These are phyloP conservation scores for Corylus americana DNA, from an alignment of 306 rosid genomes.

Conservation along the genomic window DNA sequence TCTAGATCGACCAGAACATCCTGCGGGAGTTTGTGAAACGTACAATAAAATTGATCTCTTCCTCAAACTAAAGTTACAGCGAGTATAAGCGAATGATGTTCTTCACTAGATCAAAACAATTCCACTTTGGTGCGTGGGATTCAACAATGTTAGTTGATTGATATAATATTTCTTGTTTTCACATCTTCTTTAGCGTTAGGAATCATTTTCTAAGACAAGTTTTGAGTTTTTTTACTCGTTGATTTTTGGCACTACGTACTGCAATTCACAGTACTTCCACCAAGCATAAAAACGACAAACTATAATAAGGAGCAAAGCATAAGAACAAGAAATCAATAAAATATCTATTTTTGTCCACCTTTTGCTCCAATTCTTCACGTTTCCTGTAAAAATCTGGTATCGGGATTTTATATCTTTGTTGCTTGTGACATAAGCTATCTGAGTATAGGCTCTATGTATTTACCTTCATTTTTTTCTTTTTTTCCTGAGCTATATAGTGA, in stretches of 20 bases:
- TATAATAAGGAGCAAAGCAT: background rate
- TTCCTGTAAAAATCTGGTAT: background rate
- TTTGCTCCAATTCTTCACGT: background rate
- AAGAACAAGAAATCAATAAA: background rate
- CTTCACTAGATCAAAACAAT: background rate
- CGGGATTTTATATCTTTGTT: background rate
- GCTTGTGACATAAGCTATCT: background rate
- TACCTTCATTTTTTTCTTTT: no score
- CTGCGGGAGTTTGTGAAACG: slow-evolving; percentile 22
- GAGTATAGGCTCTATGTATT: background rate
- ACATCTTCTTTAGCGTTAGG: background rate
- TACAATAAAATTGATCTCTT: slow-evolving; percentile 17
- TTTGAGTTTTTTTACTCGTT: no score
- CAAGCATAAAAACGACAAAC: background rate
- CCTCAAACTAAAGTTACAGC: slow-evolving; percentile 9
- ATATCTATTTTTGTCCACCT: background rate
- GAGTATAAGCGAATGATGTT: slow-evolving; percentile 11
- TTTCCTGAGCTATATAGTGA: background rate
- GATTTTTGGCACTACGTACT: no score
- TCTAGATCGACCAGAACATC: slow-evolving; percentile 14
- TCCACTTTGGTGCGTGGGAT: background rate
- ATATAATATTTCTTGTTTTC: slow-evolving; percentile 9
- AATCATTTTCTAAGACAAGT: background rate
- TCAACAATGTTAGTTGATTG: slow-evolving; percentile 8
- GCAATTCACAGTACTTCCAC: background rate